Evolutionary conservation across 768 basidiomycete genomes (phyloP), one percentile per base, ranked within the genome.

Genomic region (Amanita jacksonii): DNA sequence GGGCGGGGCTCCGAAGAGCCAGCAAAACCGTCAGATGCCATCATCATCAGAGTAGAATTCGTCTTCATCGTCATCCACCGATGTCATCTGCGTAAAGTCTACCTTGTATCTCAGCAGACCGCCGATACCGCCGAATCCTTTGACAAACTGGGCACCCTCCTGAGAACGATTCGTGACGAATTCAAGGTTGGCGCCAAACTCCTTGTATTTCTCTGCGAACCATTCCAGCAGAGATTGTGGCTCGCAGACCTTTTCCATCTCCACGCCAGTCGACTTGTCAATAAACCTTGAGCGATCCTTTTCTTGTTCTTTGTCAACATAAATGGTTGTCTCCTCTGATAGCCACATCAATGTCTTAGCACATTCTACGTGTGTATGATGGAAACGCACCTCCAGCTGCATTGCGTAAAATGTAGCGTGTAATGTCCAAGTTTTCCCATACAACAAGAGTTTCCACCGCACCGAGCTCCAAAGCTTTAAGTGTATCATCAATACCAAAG

Each of bases 141-240:
- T 94, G 55, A 94, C 91, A 68, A 96, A 98, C 61, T 97, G 93
- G 25, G 89, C 87, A 24, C 94, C 94, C 61, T 99, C 94, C 61
- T 97, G 94, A 6, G 91, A 93, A 42, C 84, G 79, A 67, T 97
- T 92, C 51, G 93, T 94, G 34, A 98, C 81, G 59, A 98, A 97
- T 67, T 93, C 91, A 49, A 97, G 80, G 53, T 83, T 82, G 41
- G 94, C 89, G 49, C 94, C 96, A 58, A 97, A 98, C 32, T 94
- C 90, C 62, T 89, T 92, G 73, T 98, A 99, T 60, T 93, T 91
- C 61, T 98, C 96, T 35, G 96, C 84, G 61, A 98, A 91, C 96
- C 96, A 98, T 62, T 99, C 96, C 48, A 99, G 79, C 8, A 98
- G 75, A 38, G 86, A 71, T 56, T 86, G 77, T 1, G 96, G 81